Evolutionary conservation across 305 asterid genomes (phyloP).

Genomic region (Solanum hybrid): DNA sequence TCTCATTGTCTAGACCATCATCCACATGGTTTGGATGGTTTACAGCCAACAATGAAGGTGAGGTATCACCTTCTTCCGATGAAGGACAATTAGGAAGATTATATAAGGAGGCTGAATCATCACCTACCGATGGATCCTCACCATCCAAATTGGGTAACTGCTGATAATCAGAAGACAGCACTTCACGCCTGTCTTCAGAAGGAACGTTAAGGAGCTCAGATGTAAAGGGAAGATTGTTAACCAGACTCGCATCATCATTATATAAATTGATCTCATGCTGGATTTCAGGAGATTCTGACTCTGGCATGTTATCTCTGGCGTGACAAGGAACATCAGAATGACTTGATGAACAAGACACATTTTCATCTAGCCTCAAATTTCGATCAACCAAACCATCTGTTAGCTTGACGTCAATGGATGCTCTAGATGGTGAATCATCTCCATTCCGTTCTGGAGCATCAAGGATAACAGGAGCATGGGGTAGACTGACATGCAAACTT

Average conservation of each 20-base stretch:
- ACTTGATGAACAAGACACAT: slow-evolving; percentile 11
- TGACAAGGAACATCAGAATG: slow-evolving; percentile 17
- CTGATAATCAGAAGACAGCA: slow-evolving; percentile 8
- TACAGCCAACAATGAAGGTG: slow-evolving; percentile 17
- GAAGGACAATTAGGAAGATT: slow-evolving; percentile 20
- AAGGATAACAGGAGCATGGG: slow-evolving; percentile 19
- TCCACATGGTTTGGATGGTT: slow-evolving; percentile 10
- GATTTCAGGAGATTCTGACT: slow-evolving; percentile 12
- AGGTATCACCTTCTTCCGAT: slow-evolving; percentile 14
- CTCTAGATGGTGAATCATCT: slow-evolving; percentile 22
- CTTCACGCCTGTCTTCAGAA: slow-evolving; percentile 15
- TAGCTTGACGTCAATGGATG: slow-evolving; percentile 19
- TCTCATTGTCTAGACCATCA: slow-evolving; percentile 26
- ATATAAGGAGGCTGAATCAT: slow-evolving; percentile 3
- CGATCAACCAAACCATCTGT: slow-evolving; percentile 19
- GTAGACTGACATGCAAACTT: slow-evolving; percentile 16
- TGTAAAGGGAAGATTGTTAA: slow-evolving; percentile 16
- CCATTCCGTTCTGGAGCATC: slow-evolving; percentile 16
- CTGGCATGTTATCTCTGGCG: slow-evolving; percentile 16
- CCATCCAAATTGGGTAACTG: slow-evolving; percentile 21
- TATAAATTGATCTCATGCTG: slow-evolving; percentile 15
- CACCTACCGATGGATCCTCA: slow-evolving; percentile 24
- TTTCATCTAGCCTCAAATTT: slow-evolving; percentile 4
- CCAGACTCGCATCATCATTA: slow-evolving; percentile 13
- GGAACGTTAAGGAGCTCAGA: slow-evolving; percentile 3